Evolutionary conservation across 495 filamentous ascomycete genomes (phyloP), one percentile per base, ranked within the genome.

Genomic region (Antarctomyces pellizariae): DNA sequence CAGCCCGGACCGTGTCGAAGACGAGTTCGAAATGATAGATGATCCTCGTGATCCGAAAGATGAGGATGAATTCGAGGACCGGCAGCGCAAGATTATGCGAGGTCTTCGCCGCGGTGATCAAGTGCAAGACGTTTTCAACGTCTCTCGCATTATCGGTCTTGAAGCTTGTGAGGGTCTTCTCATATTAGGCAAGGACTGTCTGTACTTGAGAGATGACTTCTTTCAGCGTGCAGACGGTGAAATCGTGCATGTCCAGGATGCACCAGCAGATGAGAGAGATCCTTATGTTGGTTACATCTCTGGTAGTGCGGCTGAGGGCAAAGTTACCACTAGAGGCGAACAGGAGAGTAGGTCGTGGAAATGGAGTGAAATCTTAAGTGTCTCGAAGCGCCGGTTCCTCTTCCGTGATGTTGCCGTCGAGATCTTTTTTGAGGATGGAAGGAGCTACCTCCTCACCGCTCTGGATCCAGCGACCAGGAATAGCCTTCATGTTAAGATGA

Each of bases 321-420:
- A 59, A 34, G 32, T 41, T 18, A 49, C 51, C 34, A 54, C 40
- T 21, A 49, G 53, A 33, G 39, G 49, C 10, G 77, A 86, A 25
- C 74, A 83, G 38, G 75, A 78, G 36, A 75, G 77, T 5, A 59
- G 84, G 36, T 75, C 72, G 46, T 97, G 86, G 89, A 75, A 70
- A 33, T 93, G 83, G 79, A 67, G 69, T 13, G 86, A 93, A 42
- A 62, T 93, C 27, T 72, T 92, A 36, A 95, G 84, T 48, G 74
- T 93, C n/a, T 93, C 83, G 8, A 95, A 95, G 48, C 64, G 86
- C 8, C 70, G 83, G 13, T 97, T 93, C 48, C 54, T 97, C 1
- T 92, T 92, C 48, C 74, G 86, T 13, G 86, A 95, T 44, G 86
- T 95, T 19, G 82, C 76, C 0, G 66, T 95, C 16, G 86, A 97